phyloP scores from a whole-genome alignment of 306 rosid genomes.

The Urtica urens region DNA sequence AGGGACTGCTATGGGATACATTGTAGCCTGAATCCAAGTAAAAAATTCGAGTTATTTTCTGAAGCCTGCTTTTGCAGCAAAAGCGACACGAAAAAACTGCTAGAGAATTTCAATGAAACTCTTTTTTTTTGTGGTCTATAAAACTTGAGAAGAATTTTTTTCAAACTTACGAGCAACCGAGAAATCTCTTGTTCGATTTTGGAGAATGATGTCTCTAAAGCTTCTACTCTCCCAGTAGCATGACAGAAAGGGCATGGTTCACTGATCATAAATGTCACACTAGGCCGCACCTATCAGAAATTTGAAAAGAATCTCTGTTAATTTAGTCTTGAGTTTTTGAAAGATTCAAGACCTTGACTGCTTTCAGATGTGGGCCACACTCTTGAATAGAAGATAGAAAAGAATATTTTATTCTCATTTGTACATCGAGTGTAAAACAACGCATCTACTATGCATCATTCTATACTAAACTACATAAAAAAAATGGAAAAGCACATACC shows the following conservation, averaged over 20 bases:
- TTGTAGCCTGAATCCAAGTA: conserved; percentile 42
- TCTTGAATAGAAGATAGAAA: too few relatives aligned
- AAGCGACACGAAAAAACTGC: background rate
- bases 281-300: conserved; percentile 82
- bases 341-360: too few relatives aligned
- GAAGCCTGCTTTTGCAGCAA: background rate
- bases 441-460: conserved; percentile 1
- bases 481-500: conserved; percentile 40
- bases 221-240: conserved; percentile 96
- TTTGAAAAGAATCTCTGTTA: conserved; percentile 16
- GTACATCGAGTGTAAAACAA: conserved; percentile 5
- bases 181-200: conserved; percentile 94
- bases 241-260: conserved; percentile 92
- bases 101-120: background rate
- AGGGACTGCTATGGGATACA: conserved; percentile 50
- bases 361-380: too few relatives aligned
- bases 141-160: background rate
- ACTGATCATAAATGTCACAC: conserved; percentile 93
- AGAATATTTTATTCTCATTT: too few relatives aligned
- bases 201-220: conserved; percentile 83
- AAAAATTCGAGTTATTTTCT: conserved; percentile 2
- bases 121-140: too few relatives aligned
- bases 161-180: conserved; percentile 79
- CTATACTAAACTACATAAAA: background rate
- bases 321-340: too few relatives aligned